Conservation (phyloP, 1,139 yeast species). For the Suhomyces panamericanus region DNA sequence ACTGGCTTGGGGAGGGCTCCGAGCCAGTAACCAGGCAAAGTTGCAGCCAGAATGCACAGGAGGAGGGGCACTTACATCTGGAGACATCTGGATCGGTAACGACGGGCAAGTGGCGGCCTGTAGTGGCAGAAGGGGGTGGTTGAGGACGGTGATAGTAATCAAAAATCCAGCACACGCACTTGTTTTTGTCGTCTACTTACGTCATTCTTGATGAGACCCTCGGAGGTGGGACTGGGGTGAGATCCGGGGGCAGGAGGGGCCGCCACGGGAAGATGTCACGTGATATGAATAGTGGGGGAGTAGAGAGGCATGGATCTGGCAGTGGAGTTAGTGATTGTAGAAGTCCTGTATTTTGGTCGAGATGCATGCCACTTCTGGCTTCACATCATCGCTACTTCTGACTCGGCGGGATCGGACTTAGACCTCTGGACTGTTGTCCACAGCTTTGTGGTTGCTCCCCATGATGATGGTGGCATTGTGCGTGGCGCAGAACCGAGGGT, state of each 20-base stretch:
- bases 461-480: too few species aligned
- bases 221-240: not conserved
- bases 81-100: constrained; percentile 7
- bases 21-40: not conserved
- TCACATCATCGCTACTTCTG: too few species aligned
- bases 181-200: constrained; percentile 8
- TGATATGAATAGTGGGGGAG: too few species aligned
- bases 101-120: not conserved
- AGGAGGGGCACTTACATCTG: constrained; percentile 9
- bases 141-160: constrained; percentile 6
- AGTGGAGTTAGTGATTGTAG: too few species aligned
- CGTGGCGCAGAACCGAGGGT: not conserved
- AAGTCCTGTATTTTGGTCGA: too few species aligned
- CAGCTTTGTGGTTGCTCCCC: too few species aligned
- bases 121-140: constrained; percentile 1
- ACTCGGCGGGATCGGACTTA: too few species aligned
- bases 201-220: constrained; percentile 10
- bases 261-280: not conserved
- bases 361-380: too few species aligned
- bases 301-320: too few species aligned
- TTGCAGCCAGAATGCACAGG: not conserved
- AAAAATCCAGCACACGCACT: constrained; percentile 4
- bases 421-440: too few species aligned
- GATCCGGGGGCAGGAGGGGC: constrained; percentile 2
- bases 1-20: not conserved